A percentile compares a stretch with the other conserved stretches of the same genome.
These are phyloP conservation scores for Lomentospora prolificans DNA, from an alignment of 2,329 filamentous ascomycete species.

Conservation along the genomic window DNA sequence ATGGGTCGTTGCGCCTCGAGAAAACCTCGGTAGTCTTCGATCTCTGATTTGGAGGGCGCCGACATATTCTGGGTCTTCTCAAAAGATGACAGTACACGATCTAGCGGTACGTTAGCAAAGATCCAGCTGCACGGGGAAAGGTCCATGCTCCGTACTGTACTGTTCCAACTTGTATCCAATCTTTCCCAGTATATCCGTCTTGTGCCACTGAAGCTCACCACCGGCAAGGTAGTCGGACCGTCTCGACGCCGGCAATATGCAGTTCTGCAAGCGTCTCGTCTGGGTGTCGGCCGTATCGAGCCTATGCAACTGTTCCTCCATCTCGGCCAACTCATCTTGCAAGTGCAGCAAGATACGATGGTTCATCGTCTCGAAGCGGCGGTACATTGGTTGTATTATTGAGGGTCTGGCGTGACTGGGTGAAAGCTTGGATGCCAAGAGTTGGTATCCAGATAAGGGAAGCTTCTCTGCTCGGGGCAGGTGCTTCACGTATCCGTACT, in stretches of 20 bases:
- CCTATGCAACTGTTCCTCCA: conserved; percentile 66
- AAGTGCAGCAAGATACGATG: conserved; percentile 74
- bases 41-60: conserved; percentile 38
- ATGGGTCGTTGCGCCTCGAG: conserved; percentile 45
- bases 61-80: conserved; percentile 39
- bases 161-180: conserved; percentile 58
- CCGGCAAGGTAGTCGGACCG: conserved; percentile 44
- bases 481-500: conserved; percentile 17
- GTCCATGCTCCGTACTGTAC: conserved; percentile 44
- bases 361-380: conserved; percentile 72
- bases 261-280: conserved; percentile 28
- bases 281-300: conserved; percentile 54
- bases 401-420: conserved; percentile 16
- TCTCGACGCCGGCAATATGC: conserved; percentile 48
- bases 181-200: conserved; percentile 49
- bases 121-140: conserved; percentile 10
- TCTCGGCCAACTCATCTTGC: conserved; percentile 73
- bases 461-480: conserved; percentile 30
- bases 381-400: conserved; percentile 56
- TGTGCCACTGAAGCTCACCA: conserved; percentile 48
- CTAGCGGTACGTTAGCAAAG: conserved; percentile 21
- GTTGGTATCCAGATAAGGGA: conserved; percentile 49
- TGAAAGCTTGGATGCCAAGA: conserved; percentile 45
- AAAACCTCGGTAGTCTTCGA: conserved; percentile 41
- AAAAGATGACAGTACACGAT: conserved; percentile 51